Conservation (phyloP, 805 yeast species). For the Cyberlindnera xishuangbannaensis region DNA sequence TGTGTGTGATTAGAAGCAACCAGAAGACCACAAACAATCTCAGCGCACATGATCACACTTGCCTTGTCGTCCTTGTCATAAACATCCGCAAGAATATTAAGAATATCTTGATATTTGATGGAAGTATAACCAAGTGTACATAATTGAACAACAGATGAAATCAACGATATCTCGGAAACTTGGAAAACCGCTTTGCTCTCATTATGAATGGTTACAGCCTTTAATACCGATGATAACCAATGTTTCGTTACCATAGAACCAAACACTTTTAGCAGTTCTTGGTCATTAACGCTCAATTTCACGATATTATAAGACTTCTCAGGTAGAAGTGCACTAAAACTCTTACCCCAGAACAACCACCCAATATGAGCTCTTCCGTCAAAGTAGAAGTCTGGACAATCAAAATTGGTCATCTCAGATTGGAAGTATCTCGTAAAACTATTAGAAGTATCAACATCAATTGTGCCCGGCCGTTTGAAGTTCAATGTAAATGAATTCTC, state of each 20-base stretch:
- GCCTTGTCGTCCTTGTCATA: constrained; percentile 68
- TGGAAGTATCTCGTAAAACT: constrained; percentile 38
- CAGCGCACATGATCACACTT: constrained; percentile 69
- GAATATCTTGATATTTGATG: constrained; percentile 45
- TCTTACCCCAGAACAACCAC: constrained; percentile 71
- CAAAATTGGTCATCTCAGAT: constrained; percentile 44
- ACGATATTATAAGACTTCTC: constrained; percentile 24
- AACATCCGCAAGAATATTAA: constrained; percentile 41
- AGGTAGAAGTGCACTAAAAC: constrained; percentile 38
- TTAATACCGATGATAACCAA: constrained; percentile 52
- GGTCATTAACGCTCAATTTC: constrained; percentile 38
- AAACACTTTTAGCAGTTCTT: constrained; percentile 33
- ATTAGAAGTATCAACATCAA: constrained; percentile 34
- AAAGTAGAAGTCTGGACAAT: constrained; percentile 45
- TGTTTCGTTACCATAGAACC: constrained; percentile 43
- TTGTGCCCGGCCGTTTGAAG: constrained; percentile 30
- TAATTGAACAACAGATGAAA: constrained; percentile 44
- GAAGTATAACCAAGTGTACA: constrained; percentile 38
- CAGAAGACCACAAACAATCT: constrained; percentile 60
- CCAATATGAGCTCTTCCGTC: constrained; percentile 56
- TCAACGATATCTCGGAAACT: constrained; percentile 55
- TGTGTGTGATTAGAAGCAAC: constrained; percentile 41
- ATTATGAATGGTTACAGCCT: constrained; percentile 55
- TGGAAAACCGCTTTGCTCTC: constrained; percentile 65
- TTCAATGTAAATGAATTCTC: constrained; percentile 36